These are phyloP conservation scores for Zygosaccharomyces pseudobailii DNA, from an alignment of 1,139 yeast species.

Conservation along the genomic window DNA sequence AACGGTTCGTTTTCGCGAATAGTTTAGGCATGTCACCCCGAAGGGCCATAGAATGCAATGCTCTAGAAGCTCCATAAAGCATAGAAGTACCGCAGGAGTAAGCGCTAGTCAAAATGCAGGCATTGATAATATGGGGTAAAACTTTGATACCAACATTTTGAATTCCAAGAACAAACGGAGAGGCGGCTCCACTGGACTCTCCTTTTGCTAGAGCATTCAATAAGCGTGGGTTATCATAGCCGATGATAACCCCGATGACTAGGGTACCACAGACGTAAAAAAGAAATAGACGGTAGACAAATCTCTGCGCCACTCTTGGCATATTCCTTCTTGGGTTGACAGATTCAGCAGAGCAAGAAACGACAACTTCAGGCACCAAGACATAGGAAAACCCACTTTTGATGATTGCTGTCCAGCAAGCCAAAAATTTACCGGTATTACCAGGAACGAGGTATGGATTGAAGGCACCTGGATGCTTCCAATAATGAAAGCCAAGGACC, in stretches of 20 bases:
- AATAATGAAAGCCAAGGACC: slow-evolving; percentile 51
- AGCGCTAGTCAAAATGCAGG: slow-evolving; percentile 57
- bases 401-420: slow-evolving; percentile 55
- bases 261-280: slow-evolving; percentile 41
- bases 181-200: slow-evolving; percentile 54
- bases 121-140: slow-evolving; percentile 60
- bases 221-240: slow-evolving; percentile 37
- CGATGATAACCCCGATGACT: slow-evolving; percentile 41
- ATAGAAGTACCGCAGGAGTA: slow-evolving; percentile 65
- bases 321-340: slow-evolving; percentile 42
- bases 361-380: slow-evolving; percentile 60
- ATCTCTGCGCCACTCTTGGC: slow-evolving; percentile 41
- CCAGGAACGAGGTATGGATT: slow-evolving; percentile 41
- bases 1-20: slow-evolving; percentile 51
- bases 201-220: slow-evolving; percentile 30
- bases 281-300: slow-evolving; percentile 39
- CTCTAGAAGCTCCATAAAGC: slow-evolving; percentile 60
- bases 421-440: slow-evolving; percentile 50
- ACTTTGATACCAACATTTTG: slow-evolving; percentile 55
- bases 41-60: slow-evolving; percentile 53
- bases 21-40: slow-evolving; percentile 57
- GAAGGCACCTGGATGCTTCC: slow-evolving; percentile 66
- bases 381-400: slow-evolving; percentile 56
- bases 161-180: slow-evolving; percentile 62
- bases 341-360: slow-evolving; percentile 44